Conservation (phyloP, 495 filamentous ascomycete genomes). For the Aspergillus cavernicola region DNA sequence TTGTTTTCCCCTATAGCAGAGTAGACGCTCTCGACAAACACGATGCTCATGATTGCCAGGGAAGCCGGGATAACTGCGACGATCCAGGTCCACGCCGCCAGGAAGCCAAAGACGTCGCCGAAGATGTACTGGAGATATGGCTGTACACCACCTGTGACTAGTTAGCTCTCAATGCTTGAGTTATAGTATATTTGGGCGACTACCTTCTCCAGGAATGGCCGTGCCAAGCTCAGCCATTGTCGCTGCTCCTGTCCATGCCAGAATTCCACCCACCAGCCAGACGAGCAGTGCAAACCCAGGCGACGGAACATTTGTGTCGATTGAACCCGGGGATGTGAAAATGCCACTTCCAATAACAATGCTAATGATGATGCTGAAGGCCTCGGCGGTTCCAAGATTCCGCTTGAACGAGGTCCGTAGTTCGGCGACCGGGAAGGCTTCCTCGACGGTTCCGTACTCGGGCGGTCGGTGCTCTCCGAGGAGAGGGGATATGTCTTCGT, state of each 20-base stretch:
- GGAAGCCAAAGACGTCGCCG: constrained; percentile 20
- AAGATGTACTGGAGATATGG: constrained; percentile 22
- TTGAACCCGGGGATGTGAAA: constrained; percentile 19
- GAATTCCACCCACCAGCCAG: constrained; percentile 19
- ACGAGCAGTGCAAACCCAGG: constrained; percentile 17
- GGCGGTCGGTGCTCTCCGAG: not conserved
- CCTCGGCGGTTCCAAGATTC: constrained; percentile 18
- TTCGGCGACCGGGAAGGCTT: not conserved
- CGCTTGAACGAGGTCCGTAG: constrained; percentile 14
- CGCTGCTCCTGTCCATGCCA: constrained; percentile 20
- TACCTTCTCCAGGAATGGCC: constrained; percentile 18
- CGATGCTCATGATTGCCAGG: constrained; percentile 20
- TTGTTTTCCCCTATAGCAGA: constrained; percentile 14
- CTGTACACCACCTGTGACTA: constrained; percentile 14
- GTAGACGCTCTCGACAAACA: constrained; percentile 22
- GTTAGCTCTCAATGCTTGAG: not conserved
- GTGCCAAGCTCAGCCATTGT: constrained; percentile 23
- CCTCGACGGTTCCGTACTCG: not conserved
- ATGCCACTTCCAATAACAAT: constrained; percentile 23
- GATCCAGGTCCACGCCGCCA: constrained; percentile 23
- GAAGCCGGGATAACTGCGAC: constrained; percentile 20
- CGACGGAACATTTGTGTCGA: constrained; percentile 22
- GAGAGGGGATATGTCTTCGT: constrained; percentile 1
- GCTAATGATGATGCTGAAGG: constrained; percentile 22
- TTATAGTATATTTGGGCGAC: too few relatives aligned